Evolutionary conservation across 352 stramenopile species (phyloP), one percentile per base, ranked within the genome.

Genomic region (Globisporangium nagaii): DNA sequence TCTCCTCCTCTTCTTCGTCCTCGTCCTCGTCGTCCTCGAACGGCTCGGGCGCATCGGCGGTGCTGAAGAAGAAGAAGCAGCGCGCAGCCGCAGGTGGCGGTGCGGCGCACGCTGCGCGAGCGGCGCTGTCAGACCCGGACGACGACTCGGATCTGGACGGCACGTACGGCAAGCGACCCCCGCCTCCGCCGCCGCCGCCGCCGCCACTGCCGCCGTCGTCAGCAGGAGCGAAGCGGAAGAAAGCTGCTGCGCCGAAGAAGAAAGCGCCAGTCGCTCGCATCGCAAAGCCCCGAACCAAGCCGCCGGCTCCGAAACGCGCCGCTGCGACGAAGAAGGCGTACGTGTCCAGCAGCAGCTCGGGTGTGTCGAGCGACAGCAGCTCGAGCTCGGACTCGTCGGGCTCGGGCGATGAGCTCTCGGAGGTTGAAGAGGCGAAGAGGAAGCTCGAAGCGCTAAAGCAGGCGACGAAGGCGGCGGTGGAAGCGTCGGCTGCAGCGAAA

Each of bases 341-440:
- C 24, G 73, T 60, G 19, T 81, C 68, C 30, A 84, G 74, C 61
- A 80, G 73, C 49, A 75, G 66, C 36, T 81, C 70, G 15, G 63
- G 66, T 32, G 49, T 40, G 15, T 69, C 60, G 4, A 73, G 71
- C 57, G 70, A 75, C 53, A 85, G 71, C 39, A 82, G 70, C 47
- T 79, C 62, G 19, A 81, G 71, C 59, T 85, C 70, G n/a, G 67
- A 74, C 25, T 83, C 71, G 25, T 82, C 71, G 2, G 48, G 34
- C 1, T 58, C 52, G 12, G 65, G 74, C 24, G 53, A 74, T 36
- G 73, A 71, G n/a, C 41, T 66, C 12, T 73, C 65, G 28, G 60
- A 86, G 56, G 60, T 63, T 27, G 41, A 55, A 48, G 28, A 53
- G 24, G 49, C 49, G 10, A 58, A 63, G 31, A 22, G 32, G 17